phyloP scores from a whole-genome alignment of 306 rosid species.

The Medicago truncatula region MtrunA17r5.0-ANR NC_053044.1:32496501-32497000 shows the following conservation, averaged over 20 bases:
- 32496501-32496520: constrained; percentile 52
- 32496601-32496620: constrained; percentile 19
- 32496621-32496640: neutral
- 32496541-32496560: constrained; percentile 16
- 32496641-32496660: neutral
- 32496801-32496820: neutral
- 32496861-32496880: constrained; percentile 9
- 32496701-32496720: constrained; percentile 18
- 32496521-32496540: neutral
- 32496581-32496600: neutral
- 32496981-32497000: constrained; percentile 40
- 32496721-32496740: constrained; percentile 9
- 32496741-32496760: neutral
- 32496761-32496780: neutral
- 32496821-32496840: neutral
- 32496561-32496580: constrained; percentile 9
- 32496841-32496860: constrained; percentile 9
- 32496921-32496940: neutral
- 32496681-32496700: neutral
- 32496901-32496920: constrained; percentile 17
- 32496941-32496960: constrained; percentile 4
- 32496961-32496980: constrained; percentile 1
- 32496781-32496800: neutral
- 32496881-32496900: constrained; percentile 15
- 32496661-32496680: neutral